Evolutionary conservation across 2,329 filamentous ascomycete species (phyloP), one percentile per base, ranked within the genome.

Genomic region (Trichoderma cornu-damae): DNA sequence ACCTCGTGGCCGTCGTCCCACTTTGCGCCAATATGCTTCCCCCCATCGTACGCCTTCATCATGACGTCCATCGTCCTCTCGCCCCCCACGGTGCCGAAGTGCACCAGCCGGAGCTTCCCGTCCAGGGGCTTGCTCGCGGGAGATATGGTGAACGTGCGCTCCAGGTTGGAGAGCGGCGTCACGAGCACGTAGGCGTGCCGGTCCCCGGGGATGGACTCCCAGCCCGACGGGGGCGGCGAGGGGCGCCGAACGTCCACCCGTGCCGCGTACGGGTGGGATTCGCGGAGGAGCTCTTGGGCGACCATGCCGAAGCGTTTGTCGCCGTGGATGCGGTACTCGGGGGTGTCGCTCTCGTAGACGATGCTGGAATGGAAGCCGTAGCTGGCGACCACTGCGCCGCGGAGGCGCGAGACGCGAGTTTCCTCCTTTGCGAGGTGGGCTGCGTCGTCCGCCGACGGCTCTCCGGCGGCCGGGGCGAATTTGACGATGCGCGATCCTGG

Each of bases 321-420:
- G 11, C 93, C 93, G 66, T 88, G 86, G 63, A 83, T 82, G 61
- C 93, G 86, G 71, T 93, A 93, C 62, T 84, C 87, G 0, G 82
- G 77, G 0, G 92, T 95, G 70, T 97, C 93, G 70, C 89, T 94
- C 74, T 96, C 91, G 64, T 89, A 91, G 20, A 97, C 90, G 3
- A 97, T 79, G 40, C 87, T 85, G 28, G 92, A 89, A 67, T 97
- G 93, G 66, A 97, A 84, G 18, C 89, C 93, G 81, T 95, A 96
- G 70, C 88, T 94, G 43, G 86, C 87, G 2, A 97, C 92, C 20
- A 96, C 90, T 22, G 87, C 88, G 24, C 90, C 92, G 65, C 88
- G 81, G 22, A 87, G 75, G 44, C 72, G 69, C 0, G 69, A 66
- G 4, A 77, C 70, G 1, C 62, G 58, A 8, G 70, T 65, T 30